A percentile compares a stretch with the other conserved stretches of the same genome.
Conservation (phyloP, 176 grass and related monocot species). For the Phoenix roebelenii region DNA sequence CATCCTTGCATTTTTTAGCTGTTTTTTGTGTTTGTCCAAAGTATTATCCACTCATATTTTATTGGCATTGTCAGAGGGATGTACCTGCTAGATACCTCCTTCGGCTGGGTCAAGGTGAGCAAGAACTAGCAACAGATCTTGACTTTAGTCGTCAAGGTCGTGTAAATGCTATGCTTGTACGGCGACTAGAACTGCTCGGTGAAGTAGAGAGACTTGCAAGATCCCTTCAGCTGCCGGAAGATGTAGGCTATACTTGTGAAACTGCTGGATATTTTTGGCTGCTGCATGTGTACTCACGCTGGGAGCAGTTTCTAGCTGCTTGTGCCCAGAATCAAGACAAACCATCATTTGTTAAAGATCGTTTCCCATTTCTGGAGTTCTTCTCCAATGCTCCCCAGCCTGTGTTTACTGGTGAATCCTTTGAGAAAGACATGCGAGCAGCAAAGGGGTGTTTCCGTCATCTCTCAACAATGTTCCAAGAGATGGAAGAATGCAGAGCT, state of each 20-base stretch:
- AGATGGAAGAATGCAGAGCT: slow-evolving; percentile 95
- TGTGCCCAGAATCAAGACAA: slow-evolving; percentile 68
- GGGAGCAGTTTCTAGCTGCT: slow-evolving; percentile 83
- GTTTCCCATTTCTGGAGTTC: slow-evolving; percentile 78
- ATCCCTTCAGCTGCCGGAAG: slow-evolving; percentile 75
- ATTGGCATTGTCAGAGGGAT: slow-evolving; percentile 59
- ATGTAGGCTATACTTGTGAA: slow-evolving; percentile 91
- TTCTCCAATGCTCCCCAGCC: slow-evolving; percentile 58
- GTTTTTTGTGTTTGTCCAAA: background rate
- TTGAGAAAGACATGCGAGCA: slow-evolving; percentile 90
- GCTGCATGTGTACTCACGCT: slow-evolving; percentile 84
- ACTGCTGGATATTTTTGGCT: slow-evolving; percentile 96
- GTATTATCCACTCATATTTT: background rate
- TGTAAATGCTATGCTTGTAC: slow-evolving; percentile 93
- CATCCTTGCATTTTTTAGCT: background rate
- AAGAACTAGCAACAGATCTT: slow-evolving; percentile 98
- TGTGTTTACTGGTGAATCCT: slow-evolving; percentile 75
- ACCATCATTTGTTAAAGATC: slow-evolving; percentile 55
- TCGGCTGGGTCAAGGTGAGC: slow-evolving; percentile 91
- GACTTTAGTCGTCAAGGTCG: slow-evolving; percentile 98
- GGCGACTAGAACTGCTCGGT: slow-evolving; percentile 65
- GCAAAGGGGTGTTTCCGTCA: slow-evolving; percentile 89
- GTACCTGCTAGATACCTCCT: slow-evolving; percentile 98
- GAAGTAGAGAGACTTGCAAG: slow-evolving; percentile 84
- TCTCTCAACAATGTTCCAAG: slow-evolving; percentile 92